Percentiles rank a stretch among this genome's conserved stretches.
Evolutionary conservation across 768 basidiomycete genomes (phyloP).

Genomic region (Boletus patriciae): DNA sequence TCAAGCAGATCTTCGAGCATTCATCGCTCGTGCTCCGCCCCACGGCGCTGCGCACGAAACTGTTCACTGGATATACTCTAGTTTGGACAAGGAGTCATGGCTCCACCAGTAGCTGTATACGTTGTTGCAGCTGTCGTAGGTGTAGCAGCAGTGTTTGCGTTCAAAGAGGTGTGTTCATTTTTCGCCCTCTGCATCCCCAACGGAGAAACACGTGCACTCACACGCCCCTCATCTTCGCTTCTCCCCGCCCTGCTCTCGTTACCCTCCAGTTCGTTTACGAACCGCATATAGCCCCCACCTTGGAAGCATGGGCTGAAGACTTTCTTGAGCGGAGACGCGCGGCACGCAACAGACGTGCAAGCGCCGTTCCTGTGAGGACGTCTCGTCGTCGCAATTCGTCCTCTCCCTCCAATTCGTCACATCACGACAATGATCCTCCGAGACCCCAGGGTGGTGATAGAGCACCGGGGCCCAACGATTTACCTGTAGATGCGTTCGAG

Average conservation of each 20-base stretch:
- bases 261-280: conserved; percentile 60
- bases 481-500: conserved; percentile 38
- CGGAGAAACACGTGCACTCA: conserved; percentile 20
- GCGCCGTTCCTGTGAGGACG: conserved; percentile 21
- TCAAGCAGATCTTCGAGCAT: background rate
- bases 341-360: conserved; percentile 27
- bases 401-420: conserved; percentile 8
- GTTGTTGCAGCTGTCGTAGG: conserved; percentile 51
- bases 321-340: conserved; percentile 34
- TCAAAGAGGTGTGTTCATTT: conserved; percentile 50
- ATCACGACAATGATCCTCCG: conserved; percentile 8
- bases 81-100: conserved; percentile 17
- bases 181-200: background rate
- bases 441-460: background rate
- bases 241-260: background rate
- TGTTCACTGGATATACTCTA: conserved; percentile 7
- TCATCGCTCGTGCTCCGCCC: background rate
- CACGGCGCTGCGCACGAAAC: conserved; percentile 16
- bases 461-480: conserved; percentile 19
- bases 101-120: conserved; percentile 43
- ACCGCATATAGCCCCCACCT: conserved; percentile 61
- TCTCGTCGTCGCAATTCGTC: conserved; percentile 16
- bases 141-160: conserved; percentile 51
- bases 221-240: conserved; percentile 10
- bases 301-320: conserved; percentile 47